Evolutionary conservation across 495 filamentous ascomycete genomes (phyloP).

Genomic region (Poronia punctata): DNA sequence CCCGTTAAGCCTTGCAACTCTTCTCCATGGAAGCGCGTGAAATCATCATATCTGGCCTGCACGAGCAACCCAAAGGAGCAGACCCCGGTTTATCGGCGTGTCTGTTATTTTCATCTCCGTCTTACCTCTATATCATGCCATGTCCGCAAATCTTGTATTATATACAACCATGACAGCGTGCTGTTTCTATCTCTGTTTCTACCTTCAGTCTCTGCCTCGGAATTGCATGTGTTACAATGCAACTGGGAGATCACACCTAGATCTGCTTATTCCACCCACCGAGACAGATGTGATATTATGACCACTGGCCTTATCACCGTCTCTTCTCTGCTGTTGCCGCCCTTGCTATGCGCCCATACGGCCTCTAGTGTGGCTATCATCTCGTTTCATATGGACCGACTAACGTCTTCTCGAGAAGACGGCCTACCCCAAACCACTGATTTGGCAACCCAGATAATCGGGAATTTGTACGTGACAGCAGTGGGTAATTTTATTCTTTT

Average conservation of each 20-base stretch:
- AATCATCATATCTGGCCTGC: conserved; percentile 7
- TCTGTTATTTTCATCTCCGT: conserved; percentile 15
- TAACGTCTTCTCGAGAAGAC: conserved; percentile 17
- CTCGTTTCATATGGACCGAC: conserved; percentile 8
- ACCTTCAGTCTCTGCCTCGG: too few species aligned
- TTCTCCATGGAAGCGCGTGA: conserved; percentile 4
- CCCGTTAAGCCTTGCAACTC: conserved; percentile 20
- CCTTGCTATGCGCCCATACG: conserved; percentile 9
- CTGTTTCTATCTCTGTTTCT: conserved; percentile 1
- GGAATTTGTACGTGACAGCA: conserved; percentile 23
- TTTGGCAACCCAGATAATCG: conserved; percentile 25
- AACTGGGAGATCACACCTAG: not conserved
- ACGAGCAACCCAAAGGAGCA: conserved; percentile 15
- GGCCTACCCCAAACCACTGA: conserved; percentile 21
- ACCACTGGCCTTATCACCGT: conserved; percentile 2
- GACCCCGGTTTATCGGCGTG: conserved; percentile 21
- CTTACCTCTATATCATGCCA: conserved; percentile 21
- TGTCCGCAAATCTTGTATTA: conserved; percentile 16
- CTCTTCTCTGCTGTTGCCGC: conserved; percentile 3
- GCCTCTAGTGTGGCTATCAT: conserved; percentile 5
- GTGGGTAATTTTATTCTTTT: conserved; percentile 20
- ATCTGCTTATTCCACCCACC: conserved; percentile 1
- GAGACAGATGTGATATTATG: conserved; percentile 1
- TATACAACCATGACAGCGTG: not conserved
- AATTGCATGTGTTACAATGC: conserved; percentile 1